phyloP scores from a whole-genome alignment of 345 rosid species.

The Turritis glabra region DNA sequence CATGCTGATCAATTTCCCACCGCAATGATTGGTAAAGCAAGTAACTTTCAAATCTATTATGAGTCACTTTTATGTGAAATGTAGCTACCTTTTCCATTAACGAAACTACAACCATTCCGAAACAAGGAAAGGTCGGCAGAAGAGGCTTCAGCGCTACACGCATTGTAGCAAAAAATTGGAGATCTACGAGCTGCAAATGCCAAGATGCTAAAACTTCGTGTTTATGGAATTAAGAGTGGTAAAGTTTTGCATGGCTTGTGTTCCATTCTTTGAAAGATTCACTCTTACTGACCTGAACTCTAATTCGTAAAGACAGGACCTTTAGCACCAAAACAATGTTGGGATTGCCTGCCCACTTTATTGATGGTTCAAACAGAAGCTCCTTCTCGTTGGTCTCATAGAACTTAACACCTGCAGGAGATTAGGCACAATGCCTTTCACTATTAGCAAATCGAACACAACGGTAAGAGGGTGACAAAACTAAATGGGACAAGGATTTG shows the following conservation, averaged over 20 bases:
- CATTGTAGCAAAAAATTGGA: constrained; percentile 53
- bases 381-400: constrained; percentile 73
- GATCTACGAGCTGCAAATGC: constrained; percentile 60
- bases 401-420: constrained; percentile 59
- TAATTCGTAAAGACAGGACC: constrained; percentile 47
- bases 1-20: background rate
- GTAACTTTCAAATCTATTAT: background rate
- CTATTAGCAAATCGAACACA: background rate
- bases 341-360: constrained; percentile 84
- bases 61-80: background rate
- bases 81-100: constrained; percentile 64
- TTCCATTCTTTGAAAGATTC: background rate
- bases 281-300: constrained; percentile 59
- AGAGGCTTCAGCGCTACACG: constrained; percentile 72
- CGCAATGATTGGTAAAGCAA: background rate
- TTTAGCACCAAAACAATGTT: constrained; percentile 63
- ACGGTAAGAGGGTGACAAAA: background rate
- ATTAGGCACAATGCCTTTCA: background rate
- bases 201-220: background rate
- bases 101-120: constrained; percentile 57
- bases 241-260: background rate
- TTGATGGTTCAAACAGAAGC: constrained; percentile 67
- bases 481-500: constrained; percentile 21
- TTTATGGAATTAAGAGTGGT: background rate
- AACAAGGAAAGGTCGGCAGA: constrained; percentile 78